Evolutionary conservation across 2,329 filamentous ascomycete species (phyloP), one percentile per base, ranked within the genome.

Genomic region (Colletotrichum sp.): DNA sequence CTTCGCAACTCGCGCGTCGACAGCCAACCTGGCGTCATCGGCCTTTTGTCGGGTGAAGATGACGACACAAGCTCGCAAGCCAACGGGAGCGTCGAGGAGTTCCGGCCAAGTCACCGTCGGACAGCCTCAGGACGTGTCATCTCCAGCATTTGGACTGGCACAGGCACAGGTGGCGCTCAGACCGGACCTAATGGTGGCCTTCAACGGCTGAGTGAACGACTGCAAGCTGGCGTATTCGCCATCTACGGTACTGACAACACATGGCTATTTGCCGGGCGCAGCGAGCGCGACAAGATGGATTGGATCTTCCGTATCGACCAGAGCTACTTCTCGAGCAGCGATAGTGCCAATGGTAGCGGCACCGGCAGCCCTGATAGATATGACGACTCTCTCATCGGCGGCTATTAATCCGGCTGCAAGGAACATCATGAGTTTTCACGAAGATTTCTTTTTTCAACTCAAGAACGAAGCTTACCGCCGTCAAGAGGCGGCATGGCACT

Each of bases 231-330:
- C 78, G 94, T 98, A 55, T 99, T 98, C 89, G 97, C 97, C 15
- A 92, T 99, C 66, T 99, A 98, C 82, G 96, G 95, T 56, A 95
- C 94, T 75, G 94, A 97, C 83, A 98, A 98, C 84, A 98, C 96
- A 36, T 99, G 96, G 91, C 89, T 99, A 55, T 98, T 99, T 84
- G 95, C 96, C 16, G 95, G 96, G 28, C 90, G 96, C 74, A 96
- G 93, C 80, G 96, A 98, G 86, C 91, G 93, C 65, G 96, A 98
- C 84, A 98, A 98, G 88, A 93, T 96, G 79, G 97, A 98, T 83
- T 99, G 97, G 97, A 98, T 99, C 79, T 91, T 97, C 84, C 94
- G 94, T 81, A 95, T 99, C 79, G 97, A 99, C 84, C 94, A 98
- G 87, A 95, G 93, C 67, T 92, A 90, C 79, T 84, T 90, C 80